Conservation (phyloP, 306 rosid species). For the Trifolium pratense region DNA sequence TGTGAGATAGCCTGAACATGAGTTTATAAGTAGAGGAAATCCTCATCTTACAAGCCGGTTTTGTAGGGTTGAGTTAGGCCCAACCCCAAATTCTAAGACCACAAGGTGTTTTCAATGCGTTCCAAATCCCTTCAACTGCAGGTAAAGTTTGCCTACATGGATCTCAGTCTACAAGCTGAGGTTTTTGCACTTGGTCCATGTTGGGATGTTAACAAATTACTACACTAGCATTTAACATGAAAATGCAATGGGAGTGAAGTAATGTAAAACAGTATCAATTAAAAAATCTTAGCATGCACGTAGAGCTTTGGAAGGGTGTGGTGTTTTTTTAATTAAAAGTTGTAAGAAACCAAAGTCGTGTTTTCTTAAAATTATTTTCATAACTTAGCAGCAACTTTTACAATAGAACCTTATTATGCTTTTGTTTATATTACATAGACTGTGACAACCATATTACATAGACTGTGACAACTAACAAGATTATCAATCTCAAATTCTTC, state of each 20-base stretch:
- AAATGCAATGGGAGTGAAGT: slow-evolving; percentile 21
- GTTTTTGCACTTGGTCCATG: slow-evolving; percentile 19
- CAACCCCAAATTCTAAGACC: too few species aligned
- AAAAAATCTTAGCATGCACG: neutral
- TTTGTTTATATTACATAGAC: neutral
- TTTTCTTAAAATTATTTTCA: neutral
- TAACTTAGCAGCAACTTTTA: slow-evolving; percentile 16
- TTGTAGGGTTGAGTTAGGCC: too few species aligned
- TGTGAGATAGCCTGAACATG: too few species aligned
- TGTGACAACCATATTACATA: too few species aligned
- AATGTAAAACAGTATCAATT: slow-evolving; percentile 12
- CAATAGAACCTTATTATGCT: slow-evolving; percentile 25
- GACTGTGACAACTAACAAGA: slow-evolving; percentile 12
- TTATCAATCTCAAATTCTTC: slow-evolving; percentile 31
- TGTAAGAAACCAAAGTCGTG: slow-evolving; percentile 7
- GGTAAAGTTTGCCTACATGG: slow-evolving; percentile 25
- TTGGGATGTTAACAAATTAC: slow-evolving; percentile 8
- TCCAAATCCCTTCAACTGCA: slow-evolving; percentile 15
- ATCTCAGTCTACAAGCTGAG: slow-evolving; percentile 24
- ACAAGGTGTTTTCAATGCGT: slow-evolving; percentile 29
- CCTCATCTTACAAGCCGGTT: too few species aligned
- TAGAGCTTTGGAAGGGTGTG: slow-evolving; percentile 6
- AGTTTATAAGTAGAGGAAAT: too few species aligned
- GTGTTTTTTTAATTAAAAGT: neutral
- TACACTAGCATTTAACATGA: slow-evolving; percentile 11